Evolutionary conservation across 768 basidiomycete species (phyloP), one percentile per base, ranked within the genome.

Genomic region (Mycena polygramma): DNA sequence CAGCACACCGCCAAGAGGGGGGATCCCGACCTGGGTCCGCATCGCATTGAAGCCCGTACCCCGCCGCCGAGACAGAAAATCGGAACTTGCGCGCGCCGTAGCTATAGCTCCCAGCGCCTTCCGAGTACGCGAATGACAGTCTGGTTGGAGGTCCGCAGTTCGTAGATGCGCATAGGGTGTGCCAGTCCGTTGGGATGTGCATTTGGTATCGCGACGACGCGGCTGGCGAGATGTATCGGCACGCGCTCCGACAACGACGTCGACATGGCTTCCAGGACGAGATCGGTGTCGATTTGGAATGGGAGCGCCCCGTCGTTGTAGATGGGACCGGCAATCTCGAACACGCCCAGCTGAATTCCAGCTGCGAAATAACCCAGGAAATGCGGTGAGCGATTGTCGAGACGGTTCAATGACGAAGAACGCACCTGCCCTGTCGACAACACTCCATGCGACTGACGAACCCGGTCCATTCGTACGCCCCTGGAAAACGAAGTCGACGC

Each of bases 391-490:
- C 7, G 36, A 39, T 35, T 26, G 36, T 10, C 4, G 46, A 6
- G 20, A 6, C 43, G 41, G 22, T 20, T 49, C 26, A 48, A 20
- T 7, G 36, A 51, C 10, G 13, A 39, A 35, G 20, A 37, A 43
- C 58, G 22, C 41, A 66, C 58, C 59, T 17, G 53, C 36, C 11
- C 24, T 49, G 20, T 35, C 15, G 17, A 71, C 46, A 10, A 41
- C 55, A 1, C n/a, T 61, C 70, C 70, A 71, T 4, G 64, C 70
- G 4, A 71, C 54, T 1, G 70, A 66, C 0, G 70, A 71, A 10
- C 45, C 64, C 3, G 45, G 45, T 3, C 70, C 70, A 19, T 49
- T 26, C 24, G 59, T 62, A 19, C 65, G 64, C 2, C 64, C 60
- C 5, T 48, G 70, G 35, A 71, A 57, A 5, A 63, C 17, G 26